Base-by-base conservation (phyloP, 768 basidiomycete species). In the Kwoniella mangroviensis region DNA sequence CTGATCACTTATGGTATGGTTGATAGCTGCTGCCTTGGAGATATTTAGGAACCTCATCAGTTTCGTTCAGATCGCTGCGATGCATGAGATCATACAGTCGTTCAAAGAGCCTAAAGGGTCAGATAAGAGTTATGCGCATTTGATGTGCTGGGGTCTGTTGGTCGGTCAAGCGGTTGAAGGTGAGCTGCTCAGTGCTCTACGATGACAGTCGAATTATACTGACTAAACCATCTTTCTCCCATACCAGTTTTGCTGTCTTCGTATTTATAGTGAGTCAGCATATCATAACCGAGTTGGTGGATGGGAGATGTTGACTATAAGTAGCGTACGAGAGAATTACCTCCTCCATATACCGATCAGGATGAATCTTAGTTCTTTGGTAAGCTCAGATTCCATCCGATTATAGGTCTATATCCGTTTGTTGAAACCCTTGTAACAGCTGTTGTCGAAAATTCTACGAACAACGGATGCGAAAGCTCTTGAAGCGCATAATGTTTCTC, bases 121-220 rank as follows among this genome's bases (percentile, higher is more conserved):
- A 9, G 76, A 77, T 49, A 77, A 74, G 54, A 58, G 73, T 17
- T 80, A 82, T 61, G 73, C 75, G 0, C 72, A 78, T 60, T 69
- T 82, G 21, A 77, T 82, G 74, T 80, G 77, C 51, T 73, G 73
- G 60, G 73, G 69, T 24, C 64, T 82, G 56, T 72, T 78, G 26
- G 52, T 74, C 19, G 79, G 79, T 7, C 77, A 75, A 53, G 62
- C 72, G 6, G 62, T 70, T 17, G 79, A 78, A 52, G 70, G 77
- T 73, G 51, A 73, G 70, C 22, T 17, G n/a, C n/a, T n/a, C n/a
- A n/a, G n/a, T n/a, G n/a, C n/a, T n/a, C n/a, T n/a, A n/a, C n/a
- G n/a, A n/a, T n/a, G n/a, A n/a, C n/a, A n/a, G n/a, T n/a, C n/a
- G n/a, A n/a, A n/a, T n/a, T n/a, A n/a, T n/a, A n/a, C n/a, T n/a